Conservation (phyloP, 306 rosid genomes). For the Lotus japonicus region DNA sequence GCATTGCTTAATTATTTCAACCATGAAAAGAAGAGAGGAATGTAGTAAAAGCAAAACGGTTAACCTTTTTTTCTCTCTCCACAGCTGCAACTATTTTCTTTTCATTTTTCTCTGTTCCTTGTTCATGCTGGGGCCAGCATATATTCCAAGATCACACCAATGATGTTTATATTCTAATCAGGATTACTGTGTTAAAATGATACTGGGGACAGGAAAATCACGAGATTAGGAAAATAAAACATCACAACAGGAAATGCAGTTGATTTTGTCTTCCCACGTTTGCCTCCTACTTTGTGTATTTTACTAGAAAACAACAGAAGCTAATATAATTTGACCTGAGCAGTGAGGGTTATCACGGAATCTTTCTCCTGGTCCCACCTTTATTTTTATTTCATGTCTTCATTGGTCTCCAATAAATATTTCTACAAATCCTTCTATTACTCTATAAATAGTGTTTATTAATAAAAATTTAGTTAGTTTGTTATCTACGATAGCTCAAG, state of each 20-base stretch:
- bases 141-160: constrained; percentile 24
- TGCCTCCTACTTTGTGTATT: constrained; percentile 12
- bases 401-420: too few species aligned
- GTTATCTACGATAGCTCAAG: too few species aligned
- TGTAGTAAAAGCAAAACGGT: too few species aligned
- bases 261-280: constrained; percentile 28
- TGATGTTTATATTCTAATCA: constrained; percentile 10
- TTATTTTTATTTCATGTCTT: neutral
- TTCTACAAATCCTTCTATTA: too few species aligned
- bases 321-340: neutral
- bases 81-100: neutral
- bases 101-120: neutral
- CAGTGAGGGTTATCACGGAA: neutral
- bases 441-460: too few species aligned
- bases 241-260: constrained; percentile 20
- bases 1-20: too few species aligned
- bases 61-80: neutral
- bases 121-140: constrained; percentile 25
- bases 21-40: too few species aligned
- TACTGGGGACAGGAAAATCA: constrained; percentile 42
- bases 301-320: constrained; percentile 4
- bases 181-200: constrained; percentile 30
- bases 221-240: constrained; percentile 29
- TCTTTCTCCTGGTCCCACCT: constrained; percentile 1
- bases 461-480: too few species aligned